Base-by-base conservation (phyloP, 495 filamentous ascomycete genomes). In the Chaetomium cochliodes region DNA sequence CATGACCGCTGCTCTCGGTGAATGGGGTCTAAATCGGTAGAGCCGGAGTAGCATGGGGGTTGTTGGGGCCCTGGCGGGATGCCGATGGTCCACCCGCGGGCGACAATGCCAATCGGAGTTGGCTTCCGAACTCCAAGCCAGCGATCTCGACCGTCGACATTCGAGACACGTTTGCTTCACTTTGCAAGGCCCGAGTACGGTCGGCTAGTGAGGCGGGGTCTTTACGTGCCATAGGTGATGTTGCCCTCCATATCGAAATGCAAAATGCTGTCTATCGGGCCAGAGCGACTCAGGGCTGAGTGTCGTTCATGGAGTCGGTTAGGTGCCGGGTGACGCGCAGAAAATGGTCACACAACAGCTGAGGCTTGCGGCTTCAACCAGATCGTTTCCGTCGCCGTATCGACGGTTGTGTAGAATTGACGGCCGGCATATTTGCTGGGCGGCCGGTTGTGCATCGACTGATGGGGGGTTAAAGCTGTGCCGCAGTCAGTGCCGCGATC, bases 81-180 rank as follows among this genome's bases (percentile, higher is more conserved):
- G 44, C 5, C 44, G 9, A 46, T 2, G 41, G 46, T 46, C n/a
- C 39, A 50, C 22, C 16, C 3, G 41, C 16, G 44, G n/a, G 18
- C 28, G 44, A n/a, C 8, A n/a, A 50, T 60, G 58, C 58, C 42
- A 60, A 60, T 60, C 58, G 58, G 58, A 60, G 44, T 60, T 60
- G 42, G 26, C 7, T 15, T 26, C 49, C 49, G 16, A 50, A 50
- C 46, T 50, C 46, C 46, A 22, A 23, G 46, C 3, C n/a, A 50
- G 20, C 46, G 46, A 20, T 47, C 16, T 47, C n/a, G 44, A 37
- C 11, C 11, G 44, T 18, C 44, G 44, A 18, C 5, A 5, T 4
- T 23, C 20, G n/a, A 50, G n/a, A 50, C 46, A 50, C 46, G 20
- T 20, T 22, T 15, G 46, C 33, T 9, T 20, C 18, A 1, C 13